Evolutionary conservation across 805 yeast genomes (phyloP).

Genomic region (Myxozyma melibiosi): DNA sequence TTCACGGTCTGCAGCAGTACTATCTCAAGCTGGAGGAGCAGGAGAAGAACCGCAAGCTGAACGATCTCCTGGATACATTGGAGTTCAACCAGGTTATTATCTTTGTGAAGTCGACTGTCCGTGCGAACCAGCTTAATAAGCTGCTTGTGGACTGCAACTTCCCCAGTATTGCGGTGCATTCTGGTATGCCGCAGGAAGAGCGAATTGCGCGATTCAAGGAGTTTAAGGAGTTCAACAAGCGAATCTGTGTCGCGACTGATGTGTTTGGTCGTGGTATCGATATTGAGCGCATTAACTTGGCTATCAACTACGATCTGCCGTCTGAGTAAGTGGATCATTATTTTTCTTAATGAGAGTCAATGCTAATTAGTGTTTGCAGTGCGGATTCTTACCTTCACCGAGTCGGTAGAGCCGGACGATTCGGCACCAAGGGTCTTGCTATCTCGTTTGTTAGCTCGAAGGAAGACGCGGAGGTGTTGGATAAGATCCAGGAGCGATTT

Average conservation of each 20-base stretch:
- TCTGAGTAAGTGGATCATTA: constrained; percentile 49
- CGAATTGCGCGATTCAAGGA: constrained; percentile 95
- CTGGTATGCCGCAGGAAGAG: constrained; percentile 94
- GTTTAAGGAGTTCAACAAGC: constrained; percentile 96
- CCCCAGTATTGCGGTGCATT: constrained; percentile 97
- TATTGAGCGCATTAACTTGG: constrained; percentile 97
- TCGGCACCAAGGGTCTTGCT: constrained; percentile 98
- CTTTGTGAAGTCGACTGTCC: constrained; percentile 85
- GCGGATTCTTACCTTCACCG: constrained; percentile 98
- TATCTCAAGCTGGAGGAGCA: constrained; percentile 85
- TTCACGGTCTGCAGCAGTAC: constrained; percentile 98
- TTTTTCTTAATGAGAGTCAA: background rate
- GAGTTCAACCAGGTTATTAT: constrained; percentile 98
- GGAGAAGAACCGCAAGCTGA: constrained; percentile 89
- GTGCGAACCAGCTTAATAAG: constrained; percentile 90
- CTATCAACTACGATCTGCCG: constrained; percentile 97
- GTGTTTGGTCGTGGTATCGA: constrained; percentile 99
- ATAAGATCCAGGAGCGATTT: constrained; percentile 93
- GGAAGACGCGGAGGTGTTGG: constrained; percentile 87
- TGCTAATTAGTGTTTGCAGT: constrained; percentile 5
- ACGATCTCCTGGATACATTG: constrained; percentile 87
- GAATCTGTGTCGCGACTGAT: constrained; percentile 98
- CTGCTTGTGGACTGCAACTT: constrained; percentile 88
- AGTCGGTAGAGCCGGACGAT: constrained; percentile 99
- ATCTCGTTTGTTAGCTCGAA: constrained; percentile 83